These are phyloP conservation scores for Cladochytrium replicatum DNA, from an alignment of 192 early-diverging fungal species.

Conservation along the genomic window DNA sequence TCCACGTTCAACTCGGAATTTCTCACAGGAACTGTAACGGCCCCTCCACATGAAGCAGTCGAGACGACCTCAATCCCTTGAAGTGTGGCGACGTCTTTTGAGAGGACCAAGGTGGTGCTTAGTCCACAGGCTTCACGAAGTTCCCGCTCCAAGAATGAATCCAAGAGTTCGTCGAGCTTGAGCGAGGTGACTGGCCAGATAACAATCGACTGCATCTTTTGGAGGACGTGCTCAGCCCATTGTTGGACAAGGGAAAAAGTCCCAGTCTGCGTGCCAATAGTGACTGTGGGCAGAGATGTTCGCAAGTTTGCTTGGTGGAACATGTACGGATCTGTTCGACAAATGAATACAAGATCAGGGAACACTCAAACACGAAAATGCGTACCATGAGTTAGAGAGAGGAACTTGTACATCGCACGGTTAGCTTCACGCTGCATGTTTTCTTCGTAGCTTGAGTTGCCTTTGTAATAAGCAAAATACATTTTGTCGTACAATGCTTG, in stretches of 20 bases:
- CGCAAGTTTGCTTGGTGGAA: constrained; percentile 32
- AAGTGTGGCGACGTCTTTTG: no score
- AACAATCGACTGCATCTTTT: constrained; percentile 6
- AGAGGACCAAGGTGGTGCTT: no score
- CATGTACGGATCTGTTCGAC: constrained; percentile 30
- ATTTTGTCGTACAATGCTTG: constrained; percentile 20
- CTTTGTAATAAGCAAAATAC: constrained; percentile 8
- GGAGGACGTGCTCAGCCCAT: constrained; percentile 13
- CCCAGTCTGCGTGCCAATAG: constrained; percentile 12
- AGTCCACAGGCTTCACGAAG: no score
- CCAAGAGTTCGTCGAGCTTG: no score
- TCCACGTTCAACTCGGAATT: no score
- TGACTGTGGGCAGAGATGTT: constrained; percentile 13
- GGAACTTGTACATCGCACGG: constrained; percentile 13
- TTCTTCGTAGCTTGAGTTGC: constrained; percentile 14
- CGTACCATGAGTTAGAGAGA: constrained; percentile 23
- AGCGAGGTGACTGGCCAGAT: constrained; percentile 15
- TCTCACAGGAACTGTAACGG: no score
- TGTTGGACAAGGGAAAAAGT: constrained; percentile 17
- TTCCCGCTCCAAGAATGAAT: no score
- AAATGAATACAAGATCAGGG: no score
- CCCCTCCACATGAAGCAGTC: no score
- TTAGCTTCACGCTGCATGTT: constrained; percentile 23
- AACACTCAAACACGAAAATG: no score
- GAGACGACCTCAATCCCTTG: no score